These are phyloP conservation scores for Psilocybe sp. DNA, from an alignment of 768 basidiomycete genomes.

Conservation along the genomic window DNA sequence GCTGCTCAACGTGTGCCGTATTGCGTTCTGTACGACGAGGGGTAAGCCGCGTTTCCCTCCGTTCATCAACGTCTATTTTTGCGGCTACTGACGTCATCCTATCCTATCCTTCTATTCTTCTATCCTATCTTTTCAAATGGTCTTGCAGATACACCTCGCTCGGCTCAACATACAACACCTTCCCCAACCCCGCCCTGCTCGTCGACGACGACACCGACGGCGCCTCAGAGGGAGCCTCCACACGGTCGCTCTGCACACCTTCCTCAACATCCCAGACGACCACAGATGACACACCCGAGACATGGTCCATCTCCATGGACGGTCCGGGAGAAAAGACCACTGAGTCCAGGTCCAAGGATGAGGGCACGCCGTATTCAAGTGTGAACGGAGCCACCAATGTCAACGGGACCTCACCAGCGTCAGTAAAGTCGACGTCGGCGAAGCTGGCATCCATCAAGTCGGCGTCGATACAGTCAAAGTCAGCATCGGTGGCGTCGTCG, in stretches of 20 bases:
- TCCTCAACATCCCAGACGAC: neutral
- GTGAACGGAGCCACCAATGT: no score
- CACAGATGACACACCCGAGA: no score
- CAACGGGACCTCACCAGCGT: no score
- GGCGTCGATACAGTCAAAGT: slow-evolving; percentile 5
- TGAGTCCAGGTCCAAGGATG: no score
- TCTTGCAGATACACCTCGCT: slow-evolving; percentile 85
- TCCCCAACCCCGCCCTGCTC: slow-evolving; percentile 85
- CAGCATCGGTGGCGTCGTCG: no score
- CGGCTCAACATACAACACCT: slow-evolving; percentile 93
- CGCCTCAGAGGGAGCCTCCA: slow-evolving; percentile 13
- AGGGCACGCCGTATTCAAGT: no score
- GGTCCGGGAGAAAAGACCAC: no score
- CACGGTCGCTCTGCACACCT: neutral
- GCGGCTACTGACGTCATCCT: slow-evolving; percentile 11
- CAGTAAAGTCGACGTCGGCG: no score
- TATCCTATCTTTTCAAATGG: neutral
- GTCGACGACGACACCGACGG: slow-evolving; percentile 20
- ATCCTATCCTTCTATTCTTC: neutral
- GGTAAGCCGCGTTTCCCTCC: no score
- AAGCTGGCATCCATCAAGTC: neutral
- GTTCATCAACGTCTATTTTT: no score
- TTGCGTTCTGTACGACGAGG: slow-evolving; percentile 87
- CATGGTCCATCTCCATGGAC: no score
- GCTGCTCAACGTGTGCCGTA: slow-evolving; percentile 77